Base-by-base conservation (phyloP, 2,329 filamentous ascomycete genomes). In the Sporothrix schenckii region DNA sequence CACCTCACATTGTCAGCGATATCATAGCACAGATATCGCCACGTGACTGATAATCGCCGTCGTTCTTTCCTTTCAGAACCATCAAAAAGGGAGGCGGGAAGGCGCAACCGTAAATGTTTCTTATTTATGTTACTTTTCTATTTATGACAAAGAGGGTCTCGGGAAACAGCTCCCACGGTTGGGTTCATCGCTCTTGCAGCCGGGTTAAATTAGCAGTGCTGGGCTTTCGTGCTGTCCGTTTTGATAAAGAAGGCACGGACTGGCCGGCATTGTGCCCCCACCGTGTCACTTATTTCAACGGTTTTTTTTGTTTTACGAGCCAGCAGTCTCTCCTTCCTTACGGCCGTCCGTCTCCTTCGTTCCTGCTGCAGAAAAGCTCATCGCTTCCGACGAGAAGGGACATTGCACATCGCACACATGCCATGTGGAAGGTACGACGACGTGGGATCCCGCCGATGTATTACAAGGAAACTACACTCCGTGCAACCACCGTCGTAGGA, bases 391-490 rank as follows among this genome's bases (percentile, higher is more conserved):
- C 21, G 19, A 49, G 50, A 66, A 21, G 61, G 21, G 16, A 41
- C 56, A 56, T 49, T 44, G 47, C 58, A 50, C 58, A 30, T n/a
- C 49, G 4, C 47, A 30, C 27, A 47, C 53, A 66, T 66, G 63
- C 63, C 63, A 66, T 66, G 63, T 53, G 63, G 63, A 66, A 66
- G 63, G 63, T 66, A 24, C 63, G 47, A 66, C 63, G 63, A 10
- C 21, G 63, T 52, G 44, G 19, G 47, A 34, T 66, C 27, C 63
- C 27, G 63, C 27, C 47, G 47, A 52, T 34, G 44, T 66, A 66
- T 66, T 66, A 52, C 63, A 53, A 39, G 63, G 63, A 66, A 66
- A 66, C 3, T 19, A n/a, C 61, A 24, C 27, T 39, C 63, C 30
- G 47, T 52, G 47, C 47, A 34, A 52, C 41, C 63, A 34, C 39